Evolutionary conservation across 225 moss, liverwort and hornwort species (phyloP).

Genomic region (Pseudoscleropodium purum): DNA sequence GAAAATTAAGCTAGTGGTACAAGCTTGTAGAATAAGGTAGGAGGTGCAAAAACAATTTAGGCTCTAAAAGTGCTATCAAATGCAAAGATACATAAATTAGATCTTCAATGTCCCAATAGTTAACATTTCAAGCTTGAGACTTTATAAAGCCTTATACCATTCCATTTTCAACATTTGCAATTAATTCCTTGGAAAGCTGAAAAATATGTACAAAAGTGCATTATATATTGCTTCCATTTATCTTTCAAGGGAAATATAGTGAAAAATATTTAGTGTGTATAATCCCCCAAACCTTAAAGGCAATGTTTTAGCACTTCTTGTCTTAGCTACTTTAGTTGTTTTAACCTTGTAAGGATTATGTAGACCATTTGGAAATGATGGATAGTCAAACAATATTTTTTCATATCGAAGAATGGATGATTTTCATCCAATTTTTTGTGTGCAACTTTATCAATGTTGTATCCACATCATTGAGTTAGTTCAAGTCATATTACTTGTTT

Average conservation of each 20-base stretch:
- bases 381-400: background rate
- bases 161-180: background rate
- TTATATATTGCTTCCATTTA: background rate
- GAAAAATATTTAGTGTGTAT: background rate
- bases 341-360: background rate
- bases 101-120: background rate
- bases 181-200: fast-evolving
- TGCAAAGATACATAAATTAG: background rate
- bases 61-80: background rate
- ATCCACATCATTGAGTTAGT: background rate
- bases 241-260: background rate
- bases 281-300: background rate
- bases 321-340: background rate
- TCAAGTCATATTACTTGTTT: background rate
- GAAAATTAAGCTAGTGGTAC: background rate
- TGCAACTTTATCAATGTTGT: background rate
- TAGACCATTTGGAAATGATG: fast-evolving
- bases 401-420: background rate
- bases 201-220: background rate
- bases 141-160: background rate
- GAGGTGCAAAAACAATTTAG: background rate
- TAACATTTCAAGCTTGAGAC: background rate
- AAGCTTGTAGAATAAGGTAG: background rate
- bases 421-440: background rate
- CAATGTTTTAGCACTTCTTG: background rate